Conservation (phyloP, 2,329 filamentous ascomycete species). For the Fusarium sacchari region DNA sequence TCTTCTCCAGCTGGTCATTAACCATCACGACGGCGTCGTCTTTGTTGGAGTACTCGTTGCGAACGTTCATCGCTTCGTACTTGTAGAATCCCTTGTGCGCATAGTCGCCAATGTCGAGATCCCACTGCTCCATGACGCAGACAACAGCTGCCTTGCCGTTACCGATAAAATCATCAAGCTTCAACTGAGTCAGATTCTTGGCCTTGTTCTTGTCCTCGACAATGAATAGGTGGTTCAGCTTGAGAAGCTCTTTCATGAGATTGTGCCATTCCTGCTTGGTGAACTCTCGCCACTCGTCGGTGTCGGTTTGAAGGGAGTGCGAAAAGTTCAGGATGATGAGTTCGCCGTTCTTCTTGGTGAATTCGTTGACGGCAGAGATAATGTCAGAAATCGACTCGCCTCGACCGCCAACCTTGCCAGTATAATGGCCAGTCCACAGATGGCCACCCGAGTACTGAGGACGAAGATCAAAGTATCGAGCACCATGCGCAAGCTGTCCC, state of each 20-base stretch:
- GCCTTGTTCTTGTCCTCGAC: slow-evolving; percentile 8
- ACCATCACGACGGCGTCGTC: slow-evolving; percentile 1
- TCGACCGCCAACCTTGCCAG: neutral
- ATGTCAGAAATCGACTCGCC: slow-evolving; percentile 1
- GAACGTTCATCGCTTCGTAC: neutral
- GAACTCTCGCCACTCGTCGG: slow-evolving; percentile 11
- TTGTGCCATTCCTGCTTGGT: slow-evolving; percentile 13
- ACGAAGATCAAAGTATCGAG: slow-evolving; percentile 3
- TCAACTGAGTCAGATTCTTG: neutral
- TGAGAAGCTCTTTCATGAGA: slow-evolving; percentile 13
- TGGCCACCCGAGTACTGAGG: slow-evolving; percentile 3
- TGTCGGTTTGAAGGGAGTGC: neutral
- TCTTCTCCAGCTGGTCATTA: slow-evolving; percentile 3
- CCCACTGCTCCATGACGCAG: slow-evolving; percentile 3
- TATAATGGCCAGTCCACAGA: slow-evolving; percentile 3
- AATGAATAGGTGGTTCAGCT: neutral
- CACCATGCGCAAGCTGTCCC: neutral
- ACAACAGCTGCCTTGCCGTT: neutral
- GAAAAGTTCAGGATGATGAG: slow-evolving; percentile 7
- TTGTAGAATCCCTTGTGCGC: slow-evolving; percentile 13
- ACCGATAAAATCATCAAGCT: neutral
- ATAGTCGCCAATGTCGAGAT: neutral
- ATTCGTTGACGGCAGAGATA: neutral
- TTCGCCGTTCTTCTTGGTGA: neutral
- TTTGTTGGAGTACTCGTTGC: slow-evolving; percentile 20